A percentile compares a stretch with the other conserved stretches of the same genome.
Evolutionary conservation across 129 eudicot species (phyloP).

Genomic region (Cynara cardunculus): DNA sequence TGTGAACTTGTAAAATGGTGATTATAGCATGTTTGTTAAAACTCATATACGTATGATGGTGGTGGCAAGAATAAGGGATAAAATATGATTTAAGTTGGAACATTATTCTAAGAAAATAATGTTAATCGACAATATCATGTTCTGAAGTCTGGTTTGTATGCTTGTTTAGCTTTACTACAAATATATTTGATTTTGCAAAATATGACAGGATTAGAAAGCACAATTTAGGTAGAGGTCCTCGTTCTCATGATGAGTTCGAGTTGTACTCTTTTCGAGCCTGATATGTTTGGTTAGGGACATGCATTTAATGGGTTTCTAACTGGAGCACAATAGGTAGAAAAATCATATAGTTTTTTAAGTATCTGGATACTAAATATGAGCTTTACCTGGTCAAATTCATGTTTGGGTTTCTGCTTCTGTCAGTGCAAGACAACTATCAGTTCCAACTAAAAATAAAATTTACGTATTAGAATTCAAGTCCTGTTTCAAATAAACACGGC

Average conservation of each 20-base stretch:
- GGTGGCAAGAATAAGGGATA: background rate
- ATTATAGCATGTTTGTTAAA: conserved; percentile 8
- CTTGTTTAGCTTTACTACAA: background rate
- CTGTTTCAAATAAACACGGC: background rate
- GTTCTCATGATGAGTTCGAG: background rate
- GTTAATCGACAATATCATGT: background rate
- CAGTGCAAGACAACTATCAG: conserved; percentile 4
- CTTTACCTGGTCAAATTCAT: conserved; percentile 3
- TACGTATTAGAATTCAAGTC: background rate
- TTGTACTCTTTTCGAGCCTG: background rate
- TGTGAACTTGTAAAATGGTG: background rate
- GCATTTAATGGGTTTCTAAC: background rate
- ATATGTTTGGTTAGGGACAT: background rate
- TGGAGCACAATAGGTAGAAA: conserved; percentile 6
- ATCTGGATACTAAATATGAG: background rate
- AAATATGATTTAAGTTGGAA: background rate
- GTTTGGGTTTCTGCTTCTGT: background rate
- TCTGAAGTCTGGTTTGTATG: background rate
- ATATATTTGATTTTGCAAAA: no score
- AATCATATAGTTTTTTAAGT: background rate
- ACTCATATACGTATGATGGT: background rate
- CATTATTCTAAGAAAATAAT: background rate
- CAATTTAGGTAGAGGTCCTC: background rate
- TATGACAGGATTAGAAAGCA: background rate
- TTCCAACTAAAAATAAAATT: background rate